Conservation (phyloP, 2,329 filamentous ascomycete genomes). For the Penicillium sclerotiorum region DNA sequence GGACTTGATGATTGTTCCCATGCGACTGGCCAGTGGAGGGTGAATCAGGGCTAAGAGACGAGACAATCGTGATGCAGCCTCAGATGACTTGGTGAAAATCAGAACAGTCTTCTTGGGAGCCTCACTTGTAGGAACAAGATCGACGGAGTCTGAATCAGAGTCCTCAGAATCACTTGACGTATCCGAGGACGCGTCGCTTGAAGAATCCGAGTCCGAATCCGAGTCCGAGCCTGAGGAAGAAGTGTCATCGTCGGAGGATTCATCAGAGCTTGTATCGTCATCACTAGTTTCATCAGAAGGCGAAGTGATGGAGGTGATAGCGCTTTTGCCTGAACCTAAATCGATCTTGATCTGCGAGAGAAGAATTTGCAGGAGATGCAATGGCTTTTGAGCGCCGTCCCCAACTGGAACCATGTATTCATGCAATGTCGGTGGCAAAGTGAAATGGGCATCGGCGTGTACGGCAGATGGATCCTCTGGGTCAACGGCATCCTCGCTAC, state of each 20-base stretch:
- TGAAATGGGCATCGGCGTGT: slow-evolving; percentile 46
- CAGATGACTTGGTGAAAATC: slow-evolving; percentile 89
- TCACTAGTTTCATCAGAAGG: slow-evolving; percentile 39
- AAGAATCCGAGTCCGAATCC: slow-evolving; percentile 27
- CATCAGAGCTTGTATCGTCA: slow-evolving; percentile 39
- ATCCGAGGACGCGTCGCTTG: slow-evolving; percentile 21
- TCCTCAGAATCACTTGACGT: slow-evolving; percentile 37
- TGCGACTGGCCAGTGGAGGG: slow-evolving; percentile 57
- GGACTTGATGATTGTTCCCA: slow-evolving; percentile 76
- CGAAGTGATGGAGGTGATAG: slow-evolving; percentile 10
- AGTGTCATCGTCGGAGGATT: slow-evolving; percentile 34
- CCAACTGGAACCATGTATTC: slow-evolving; percentile 71
- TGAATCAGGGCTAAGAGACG: slow-evolving; percentile 72
- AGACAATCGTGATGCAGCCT: slow-evolving; percentile 81
- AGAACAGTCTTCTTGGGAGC: slow-evolving; percentile 57
- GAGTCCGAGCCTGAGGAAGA: slow-evolving; percentile 32
- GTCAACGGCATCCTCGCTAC: slow-evolving; percentile 49
- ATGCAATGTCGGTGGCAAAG: slow-evolving; percentile 64
- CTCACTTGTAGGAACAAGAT: slow-evolving; percentile 24
- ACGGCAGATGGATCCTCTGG: slow-evolving; percentile 22
- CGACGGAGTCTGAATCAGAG: slow-evolving; percentile 21
- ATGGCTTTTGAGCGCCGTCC: slow-evolving; percentile 72
- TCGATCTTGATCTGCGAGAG: slow-evolving; percentile 41
- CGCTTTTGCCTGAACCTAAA: slow-evolving; percentile 9
- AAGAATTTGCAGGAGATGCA: slow-evolving; percentile 81